Evolutionary conservation across 1,284 basidiomycete genomes (phyloP).

Genomic region (Papiliotrema nemorosa): DNA sequence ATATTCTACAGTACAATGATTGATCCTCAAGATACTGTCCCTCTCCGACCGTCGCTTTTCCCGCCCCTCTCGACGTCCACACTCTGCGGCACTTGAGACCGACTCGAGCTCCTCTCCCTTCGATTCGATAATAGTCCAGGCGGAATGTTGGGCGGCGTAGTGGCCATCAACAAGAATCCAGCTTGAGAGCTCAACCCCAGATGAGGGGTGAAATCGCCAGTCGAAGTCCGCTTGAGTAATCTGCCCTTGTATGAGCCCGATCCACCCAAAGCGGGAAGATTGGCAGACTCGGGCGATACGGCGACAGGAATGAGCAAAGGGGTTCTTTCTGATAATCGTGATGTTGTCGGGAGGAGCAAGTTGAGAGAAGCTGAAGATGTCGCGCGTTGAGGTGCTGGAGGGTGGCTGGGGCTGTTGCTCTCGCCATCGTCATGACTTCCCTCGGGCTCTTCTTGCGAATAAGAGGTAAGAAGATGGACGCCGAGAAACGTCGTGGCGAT

Average conservation of each 20-base stretch:
- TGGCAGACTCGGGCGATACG: not conserved
- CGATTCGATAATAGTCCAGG: not conserved
- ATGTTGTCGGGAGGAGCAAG: slow-evolving; percentile 19
- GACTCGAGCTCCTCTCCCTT: slow-evolving; percentile 3
- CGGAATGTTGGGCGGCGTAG: slow-evolving; percentile 32
- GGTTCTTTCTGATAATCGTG: slow-evolving; percentile 18
- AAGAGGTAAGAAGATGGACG: slow-evolving; percentile 60
- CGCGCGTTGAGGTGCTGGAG: slow-evolving; percentile 1
- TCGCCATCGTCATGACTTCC: not conserved
- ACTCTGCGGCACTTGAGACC: not conserved
- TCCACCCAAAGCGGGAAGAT: not conserved
- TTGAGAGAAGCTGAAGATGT: slow-evolving; percentile 11
- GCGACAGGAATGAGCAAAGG: slow-evolving; percentile 21
- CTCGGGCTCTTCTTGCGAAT: slow-evolving; percentile 7
- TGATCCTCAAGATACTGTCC: not conserved
- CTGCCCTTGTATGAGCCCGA: not conserved
- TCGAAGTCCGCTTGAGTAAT: slow-evolving; percentile 18
- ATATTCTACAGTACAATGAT: not conserved
- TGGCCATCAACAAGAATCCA: slow-evolving; percentile 39
- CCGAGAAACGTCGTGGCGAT: slow-evolving; percentile 51
- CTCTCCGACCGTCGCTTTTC: not conserved
- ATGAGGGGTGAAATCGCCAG: slow-evolving; percentile 20
- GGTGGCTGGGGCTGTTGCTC: not conserved
- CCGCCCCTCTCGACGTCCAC: slow-evolving; percentile 1
- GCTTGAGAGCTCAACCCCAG: slow-evolving; percentile 35